phyloP scores from a whole-genome alignment of 208 protist genomes.

The Vickermania ingenoplastis region DNA sequence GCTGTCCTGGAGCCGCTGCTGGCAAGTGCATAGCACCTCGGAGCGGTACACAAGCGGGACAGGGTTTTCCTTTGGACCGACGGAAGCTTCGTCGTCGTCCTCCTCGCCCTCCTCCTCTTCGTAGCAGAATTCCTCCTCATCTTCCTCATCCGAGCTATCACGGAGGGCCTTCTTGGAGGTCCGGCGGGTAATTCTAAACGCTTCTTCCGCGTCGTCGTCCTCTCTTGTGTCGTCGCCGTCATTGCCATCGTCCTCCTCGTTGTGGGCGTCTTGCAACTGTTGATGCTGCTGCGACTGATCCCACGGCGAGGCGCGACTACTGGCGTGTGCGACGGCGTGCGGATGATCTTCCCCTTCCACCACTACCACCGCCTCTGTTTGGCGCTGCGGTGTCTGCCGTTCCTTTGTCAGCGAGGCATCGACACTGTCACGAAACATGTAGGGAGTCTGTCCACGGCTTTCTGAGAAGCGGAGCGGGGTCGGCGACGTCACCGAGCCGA shows the following conservation, averaged over 20 bases:
- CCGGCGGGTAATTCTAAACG: neutral
- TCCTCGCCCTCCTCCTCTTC: slow-evolving; percentile 1
- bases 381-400: too few species aligned
- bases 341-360: too few species aligned
- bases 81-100: neutral
- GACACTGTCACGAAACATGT: neutral
- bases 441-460: neutral
- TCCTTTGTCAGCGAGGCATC: neutral
- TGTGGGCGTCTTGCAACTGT: neutral
- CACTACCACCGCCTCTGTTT: too few species aligned
- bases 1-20: neutral
- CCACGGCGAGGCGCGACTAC: neutral
- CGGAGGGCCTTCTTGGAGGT: neutral
- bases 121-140: neutral
- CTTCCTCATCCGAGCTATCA: too few species aligned
- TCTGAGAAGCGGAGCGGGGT: neutral
- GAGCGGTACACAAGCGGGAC: neutral
- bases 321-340: too few species aligned
- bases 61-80: neutral
- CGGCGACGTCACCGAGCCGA: neutral
- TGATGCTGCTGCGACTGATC: neutral
- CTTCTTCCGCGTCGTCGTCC: neutral
- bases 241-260: neutral
- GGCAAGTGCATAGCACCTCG: neutral
- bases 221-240: neutral